Base-by-base conservation (phyloP, 169 alveolate species). In the Amoebophrya sp. region DNA sequence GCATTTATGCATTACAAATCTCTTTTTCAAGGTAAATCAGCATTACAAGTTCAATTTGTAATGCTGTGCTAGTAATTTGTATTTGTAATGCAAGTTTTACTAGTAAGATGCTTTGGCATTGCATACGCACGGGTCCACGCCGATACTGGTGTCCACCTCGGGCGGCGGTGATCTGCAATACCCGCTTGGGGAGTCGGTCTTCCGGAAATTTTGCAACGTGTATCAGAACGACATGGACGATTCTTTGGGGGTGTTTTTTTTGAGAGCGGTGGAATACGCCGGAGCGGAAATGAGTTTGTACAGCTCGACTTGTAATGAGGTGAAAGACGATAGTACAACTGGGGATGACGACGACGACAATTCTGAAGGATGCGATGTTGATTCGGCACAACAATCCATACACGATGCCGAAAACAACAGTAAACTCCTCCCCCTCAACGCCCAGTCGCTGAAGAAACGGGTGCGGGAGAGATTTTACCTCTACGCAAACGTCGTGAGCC, bases 191-290 rank as follows among this genome's bases (percentile, higher is more conserved):
- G 83, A 66, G 83, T 25, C 1, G 32, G 83, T 66, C 10, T 66
- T 66, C 35, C 83, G 83, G 83, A 18, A n/a, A n/a, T 66, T 66
- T 25, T 66, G 83, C 83, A 66, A 66, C 83, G 32, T 25, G 38
- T 66, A 66, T 25, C 83, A 66, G 83, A 66, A 66, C 83, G 83
- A 66, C 83, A 25, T 25, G 38, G 83, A 66, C 83, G 83, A 66
- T n/a, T 25, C 39, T 7, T 25, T 66, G 29, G 83, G 83, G 83
- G 83, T 66, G 83, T 66, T 66, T 25, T 66, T 66, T 25, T 25
- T 66, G 83, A 2, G 83, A 1, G 83, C 83, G 83, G 83, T 66
- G 35, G 83, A 66, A n/a, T 66, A 12, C 35, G 83, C 83, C 10
- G 83, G 83, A 0, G 83, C 83, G 83, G 83, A 66, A 25, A 66